Evolutionary conservation across 2,329 filamentous ascomycete genomes (phyloP).

Genomic region (Venturia oleaginea): DNA sequence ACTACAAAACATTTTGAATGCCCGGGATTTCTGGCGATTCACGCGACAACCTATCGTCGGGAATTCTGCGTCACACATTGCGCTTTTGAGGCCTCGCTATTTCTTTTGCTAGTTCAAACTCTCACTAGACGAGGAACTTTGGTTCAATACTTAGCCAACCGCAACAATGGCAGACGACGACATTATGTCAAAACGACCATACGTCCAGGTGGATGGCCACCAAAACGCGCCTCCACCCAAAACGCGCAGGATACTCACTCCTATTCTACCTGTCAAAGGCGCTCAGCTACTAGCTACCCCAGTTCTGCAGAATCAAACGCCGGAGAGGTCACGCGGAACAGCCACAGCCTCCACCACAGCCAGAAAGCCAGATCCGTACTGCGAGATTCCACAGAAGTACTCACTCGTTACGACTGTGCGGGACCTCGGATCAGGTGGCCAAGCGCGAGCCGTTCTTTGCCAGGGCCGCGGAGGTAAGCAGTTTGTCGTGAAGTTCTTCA

Average conservation of each 20-base stretch:
- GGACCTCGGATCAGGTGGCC: not conserved
- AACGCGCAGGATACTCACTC: not conserved
- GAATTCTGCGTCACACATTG: not conserved
- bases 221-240: not conserved
- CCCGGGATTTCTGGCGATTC: not conserved
- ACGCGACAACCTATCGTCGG: not conserved
- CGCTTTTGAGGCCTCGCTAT: not conserved
- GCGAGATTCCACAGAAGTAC: not conserved
- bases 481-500: constrained; percentile 3
- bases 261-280: not conserved
- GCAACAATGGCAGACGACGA: not conserved
- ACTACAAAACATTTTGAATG: not conserved
- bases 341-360: not conserved
- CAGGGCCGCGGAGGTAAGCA: not conserved
- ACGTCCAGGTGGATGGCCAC: not conserved
- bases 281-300: not conserved
- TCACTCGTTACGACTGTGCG: not conserved
- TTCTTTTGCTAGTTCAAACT: not conserved
- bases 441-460: not conserved
- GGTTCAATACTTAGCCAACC: not conserved
- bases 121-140: not conserved
- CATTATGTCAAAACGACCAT: not conserved
- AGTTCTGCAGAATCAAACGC: not conserved
- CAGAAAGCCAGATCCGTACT: not conserved
- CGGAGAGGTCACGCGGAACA: not conserved